These are phyloP conservation scores for Blastobotrys americana DNA, from an alignment of 805 yeast genomes.

Conservation along the genomic window DNA sequence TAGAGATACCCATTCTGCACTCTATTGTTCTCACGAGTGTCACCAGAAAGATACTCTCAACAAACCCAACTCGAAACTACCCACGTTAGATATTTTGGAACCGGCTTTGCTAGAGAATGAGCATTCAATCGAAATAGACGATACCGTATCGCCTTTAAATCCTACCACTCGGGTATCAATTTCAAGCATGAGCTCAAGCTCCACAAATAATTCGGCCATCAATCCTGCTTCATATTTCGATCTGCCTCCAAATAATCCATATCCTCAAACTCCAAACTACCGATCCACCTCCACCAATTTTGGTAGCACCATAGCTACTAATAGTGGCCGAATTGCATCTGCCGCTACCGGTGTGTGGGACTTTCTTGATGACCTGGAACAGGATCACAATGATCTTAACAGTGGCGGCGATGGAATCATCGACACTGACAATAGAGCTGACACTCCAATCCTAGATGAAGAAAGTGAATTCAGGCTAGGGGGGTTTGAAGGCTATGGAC, in stretches of 20 bases:
- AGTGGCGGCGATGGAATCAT: no score
- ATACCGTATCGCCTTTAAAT: background rate
- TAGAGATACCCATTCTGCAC: constrained; percentile 13
- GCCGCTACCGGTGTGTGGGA: no score
- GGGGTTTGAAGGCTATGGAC: no score
- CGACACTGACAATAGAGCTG: no score
- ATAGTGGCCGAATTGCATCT: no score
- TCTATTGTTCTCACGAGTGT: constrained; percentile 32
- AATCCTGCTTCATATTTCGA: background rate
- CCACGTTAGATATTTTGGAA: background rate
- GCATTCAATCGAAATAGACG: background rate
- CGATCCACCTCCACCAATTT: background rate
- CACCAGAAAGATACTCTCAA: constrained; percentile 19
- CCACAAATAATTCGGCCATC: background rate
- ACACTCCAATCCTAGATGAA: no score
- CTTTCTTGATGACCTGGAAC: no score
- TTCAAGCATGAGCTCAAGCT: background rate
- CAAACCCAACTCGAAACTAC: background rate
- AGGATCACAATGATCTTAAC: no score
- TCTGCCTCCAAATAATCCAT: background rate
- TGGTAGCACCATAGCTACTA: background rate
- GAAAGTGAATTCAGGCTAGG: no score
- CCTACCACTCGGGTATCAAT: background rate
- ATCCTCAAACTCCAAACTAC: background rate
- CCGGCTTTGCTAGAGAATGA: background rate